These are phyloP conservation scores for Myriosclerotinia scirpicola DNA, from an alignment of 2,329 filamentous ascomycete genomes.

Conservation along the genomic window DNA sequence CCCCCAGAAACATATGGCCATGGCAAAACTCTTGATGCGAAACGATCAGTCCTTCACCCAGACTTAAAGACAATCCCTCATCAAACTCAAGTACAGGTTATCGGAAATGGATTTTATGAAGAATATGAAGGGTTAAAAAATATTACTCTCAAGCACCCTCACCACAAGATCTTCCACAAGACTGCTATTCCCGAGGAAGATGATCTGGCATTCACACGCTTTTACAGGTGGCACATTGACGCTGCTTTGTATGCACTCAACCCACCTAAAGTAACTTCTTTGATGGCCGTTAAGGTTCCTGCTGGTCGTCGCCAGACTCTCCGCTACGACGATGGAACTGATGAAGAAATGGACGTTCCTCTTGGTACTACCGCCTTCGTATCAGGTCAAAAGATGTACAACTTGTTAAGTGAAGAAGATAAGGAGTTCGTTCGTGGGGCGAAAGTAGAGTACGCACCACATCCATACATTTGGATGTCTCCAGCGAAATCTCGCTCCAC, in stretches of 20 bases:
- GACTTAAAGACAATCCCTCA: constrained; percentile 79
- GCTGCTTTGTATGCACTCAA: constrained; percentile 73
- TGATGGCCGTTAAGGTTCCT: constrained; percentile 73
- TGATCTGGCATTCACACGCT: constrained; percentile 57
- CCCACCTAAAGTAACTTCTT: constrained; percentile 70
- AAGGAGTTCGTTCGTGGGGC: constrained; percentile 66
- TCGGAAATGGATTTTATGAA: constrained; percentile 70
- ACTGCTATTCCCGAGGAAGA: constrained; percentile 61
- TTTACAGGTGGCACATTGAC: constrained; percentile 81
- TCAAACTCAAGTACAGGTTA: constrained; percentile 78
- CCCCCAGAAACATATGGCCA: constrained; percentile 62
- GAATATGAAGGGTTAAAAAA: constrained; percentile 70
- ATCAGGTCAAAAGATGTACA: constrained; percentile 69
- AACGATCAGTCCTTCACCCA: constrained; percentile 65
- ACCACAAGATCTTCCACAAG: constrained; percentile 75
- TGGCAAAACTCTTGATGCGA: constrained; percentile 69
- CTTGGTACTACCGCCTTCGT: constrained; percentile 77
- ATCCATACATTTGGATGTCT: constrained; percentile 83
- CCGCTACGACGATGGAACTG: constrained; percentile 70
- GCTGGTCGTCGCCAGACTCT: constrained; percentile 64
- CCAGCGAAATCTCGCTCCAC: constrained; percentile 63
- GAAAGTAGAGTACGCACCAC: constrained; percentile 71
- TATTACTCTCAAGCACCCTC: constrained; percentile 69
- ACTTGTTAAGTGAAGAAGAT: constrained; percentile 62
- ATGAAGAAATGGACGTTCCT: constrained; percentile 65